Evolutionary conservation across 2,329 filamentous ascomycete genomes (phyloP), one percentile per base, ranked within the genome.

Genomic region (Endoconidiophora polonica): DNA sequence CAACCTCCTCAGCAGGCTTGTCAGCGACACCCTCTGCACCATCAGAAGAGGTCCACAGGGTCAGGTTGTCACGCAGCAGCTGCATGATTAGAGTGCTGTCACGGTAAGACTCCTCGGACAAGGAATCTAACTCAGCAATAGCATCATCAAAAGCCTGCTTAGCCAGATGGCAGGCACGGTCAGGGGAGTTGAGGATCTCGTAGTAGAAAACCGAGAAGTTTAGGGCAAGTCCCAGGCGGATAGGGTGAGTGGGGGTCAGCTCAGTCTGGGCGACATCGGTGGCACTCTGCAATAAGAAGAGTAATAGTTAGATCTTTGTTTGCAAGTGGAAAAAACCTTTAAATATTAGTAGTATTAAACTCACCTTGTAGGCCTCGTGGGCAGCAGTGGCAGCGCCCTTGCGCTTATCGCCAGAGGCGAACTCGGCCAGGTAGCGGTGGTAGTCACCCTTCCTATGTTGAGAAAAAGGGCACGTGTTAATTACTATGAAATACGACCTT

Each of bases 201-300:
- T 96, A 96, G 82, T 96, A 96, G 78, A 95, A 95, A 64, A 95
- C 88, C 58, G 88, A 94, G 80, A 96, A 95, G 83, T 95, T 96
- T 60, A 96, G 81, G 59, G 90, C 90, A 63, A 96, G 83, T 68
- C 90, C 90, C 58, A 96, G 86, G 63, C 90, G 88, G 73, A 96
- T 96, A 61, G 90, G 90, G 76, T 96, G 90, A 55, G 90, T 96
- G 56, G 90, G 90, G 56, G 90, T 90, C 60, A 96, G 82, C 71
- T 96, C 90, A 58, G 86, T 94, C 76, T 95, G 90, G 61, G 90
- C 90, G 63, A 96, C 90, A 63, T 95, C 90, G 73, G 90, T 96
- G 60, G 90, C 90, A 77, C 85, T 94, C 87, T 91, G 62, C 51
- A 53, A 55, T 51, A 58, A 59, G 58, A 14, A 37, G 29, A 3